Percentiles rank a stretch among this genome's conserved stretches.
phyloP scores from a whole-genome alignment of 179 eudicot genomes.

The Drosera spatulata region DNA sequence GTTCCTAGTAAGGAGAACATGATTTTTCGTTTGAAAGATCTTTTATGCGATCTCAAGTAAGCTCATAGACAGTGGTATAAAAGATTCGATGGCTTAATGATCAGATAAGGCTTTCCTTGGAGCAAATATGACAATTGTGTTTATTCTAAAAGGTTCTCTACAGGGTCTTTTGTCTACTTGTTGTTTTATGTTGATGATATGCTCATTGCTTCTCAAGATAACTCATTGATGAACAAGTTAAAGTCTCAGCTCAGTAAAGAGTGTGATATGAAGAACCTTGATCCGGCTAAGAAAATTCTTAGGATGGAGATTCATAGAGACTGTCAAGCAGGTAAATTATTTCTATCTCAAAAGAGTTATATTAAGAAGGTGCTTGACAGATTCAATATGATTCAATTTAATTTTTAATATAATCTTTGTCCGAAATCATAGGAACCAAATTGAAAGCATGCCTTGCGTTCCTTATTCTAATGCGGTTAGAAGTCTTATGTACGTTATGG shows the following conservation, averaged over 20 bases:
- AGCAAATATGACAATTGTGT: slow-evolving; percentile 1
- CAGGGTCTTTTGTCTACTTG: background rate
- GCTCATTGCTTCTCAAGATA: background rate
- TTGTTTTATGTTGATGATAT: background rate
- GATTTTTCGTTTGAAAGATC: too few species aligned
- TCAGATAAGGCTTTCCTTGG: background rate
- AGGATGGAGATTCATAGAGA: too few species aligned
- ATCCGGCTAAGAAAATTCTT: background rate
- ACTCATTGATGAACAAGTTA: background rate
- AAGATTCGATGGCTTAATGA: background rate
- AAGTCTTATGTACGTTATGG: slow-evolving; percentile 2
- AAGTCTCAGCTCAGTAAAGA: too few species aligned
- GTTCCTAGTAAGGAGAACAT: too few species aligned
- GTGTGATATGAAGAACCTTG: background rate
- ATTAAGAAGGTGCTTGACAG: background rate
- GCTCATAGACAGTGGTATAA: too few species aligned
- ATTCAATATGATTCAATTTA: slow-evolving; percentile 1
- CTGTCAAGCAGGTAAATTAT: background rate
- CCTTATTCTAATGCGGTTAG: background rate
- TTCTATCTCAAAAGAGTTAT: background rate
- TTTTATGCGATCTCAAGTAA: too few species aligned
- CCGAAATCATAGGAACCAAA: background rate
- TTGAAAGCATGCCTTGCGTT: background rate
- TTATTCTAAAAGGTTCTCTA: too few species aligned
- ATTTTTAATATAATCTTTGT: background rate